A percentile compares a stretch with the other conserved stretches of the same genome.
Evolutionary conservation across 768 basidiomycete species (phyloP).

Genomic region (Tephrocybe sp.): DNA sequence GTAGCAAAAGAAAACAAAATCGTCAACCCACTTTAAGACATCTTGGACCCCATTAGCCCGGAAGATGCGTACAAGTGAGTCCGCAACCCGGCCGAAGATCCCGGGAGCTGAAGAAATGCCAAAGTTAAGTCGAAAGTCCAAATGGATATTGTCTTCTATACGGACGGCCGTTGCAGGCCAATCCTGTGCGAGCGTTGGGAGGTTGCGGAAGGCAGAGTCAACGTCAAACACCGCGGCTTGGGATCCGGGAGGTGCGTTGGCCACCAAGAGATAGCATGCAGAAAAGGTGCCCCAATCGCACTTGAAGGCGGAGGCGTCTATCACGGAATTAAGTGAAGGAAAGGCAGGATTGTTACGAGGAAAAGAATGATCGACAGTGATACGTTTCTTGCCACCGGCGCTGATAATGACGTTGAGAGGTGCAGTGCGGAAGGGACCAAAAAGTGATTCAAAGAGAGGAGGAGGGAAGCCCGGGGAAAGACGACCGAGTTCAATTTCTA

Average conservation of each 20-base stretch:
- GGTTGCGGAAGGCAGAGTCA: conserved; percentile 2
- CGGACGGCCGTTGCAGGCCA: neutral
- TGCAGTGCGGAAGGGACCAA: conserved; percentile 24
- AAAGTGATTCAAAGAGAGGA: conserved; percentile 9
- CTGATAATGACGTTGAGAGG: conserved; percentile 26
- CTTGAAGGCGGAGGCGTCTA: conserved; percentile 1
- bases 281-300: conserved; percentile 10
- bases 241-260: conserved; percentile 2
- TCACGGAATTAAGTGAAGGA: conserved; percentile 3
- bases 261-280: conserved; percentile 6
- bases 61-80: conserved; percentile 26
- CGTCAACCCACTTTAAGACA: conserved; percentile 34
- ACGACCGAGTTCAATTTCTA: conserved; percentile 13
- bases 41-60: conserved; percentile 14
- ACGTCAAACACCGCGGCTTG: conserved; percentile 7
- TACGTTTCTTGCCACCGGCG: conserved; percentile 17
- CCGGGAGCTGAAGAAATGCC: conserved; percentile 24
- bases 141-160: conserved; percentile 2
- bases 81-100: conserved; percentile 29
- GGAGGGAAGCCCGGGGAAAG: conserved; percentile 14
- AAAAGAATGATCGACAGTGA: conserved; percentile 27
- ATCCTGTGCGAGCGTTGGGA: neutral
- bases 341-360: conserved; percentile 2
- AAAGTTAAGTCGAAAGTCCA: conserved; percentile 18
- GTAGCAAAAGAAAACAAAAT: conserved; percentile 30